These are phyloP conservation scores for Blakeslea trispora DNA, from an alignment of 371 early-diverging fungal genomes.

Conservation along the genomic window DNA sequence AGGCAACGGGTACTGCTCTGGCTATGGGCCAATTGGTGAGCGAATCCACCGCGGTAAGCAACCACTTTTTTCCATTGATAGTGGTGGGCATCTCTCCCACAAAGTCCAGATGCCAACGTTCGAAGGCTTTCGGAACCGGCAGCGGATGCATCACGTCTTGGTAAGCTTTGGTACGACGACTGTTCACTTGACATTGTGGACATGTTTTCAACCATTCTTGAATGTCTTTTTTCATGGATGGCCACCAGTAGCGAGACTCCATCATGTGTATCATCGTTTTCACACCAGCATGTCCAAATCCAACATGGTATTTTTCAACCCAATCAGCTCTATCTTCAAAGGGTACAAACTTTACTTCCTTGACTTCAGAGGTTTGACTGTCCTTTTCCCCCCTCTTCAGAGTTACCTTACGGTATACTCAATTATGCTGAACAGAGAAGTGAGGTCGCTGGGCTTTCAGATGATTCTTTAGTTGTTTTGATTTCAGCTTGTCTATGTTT, in stretches of 20 bases:
- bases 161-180: neutral
- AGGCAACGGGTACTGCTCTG: conserved; percentile 12
- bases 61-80: conserved; percentile 22
- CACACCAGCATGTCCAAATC: conserved; percentile 18
- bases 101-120: conserved; percentile 32
- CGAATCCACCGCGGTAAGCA: conserved; percentile 42
- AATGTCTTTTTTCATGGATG: conserved; percentile 3
- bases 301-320: conserved; percentile 9
- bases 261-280: conserved; percentile 4
- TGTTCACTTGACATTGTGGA: conserved; percentile 1
- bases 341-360: neutral
- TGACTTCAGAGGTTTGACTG: no score
- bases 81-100: conserved; percentile 26
- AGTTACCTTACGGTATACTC: neutral
- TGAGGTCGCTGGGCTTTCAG: no score
- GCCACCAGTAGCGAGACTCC: conserved; percentile 6
- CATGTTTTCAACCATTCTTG: conserved; percentile 15
- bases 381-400: neutral
- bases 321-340: conserved; percentile 10
- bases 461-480: no score
- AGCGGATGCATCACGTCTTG: conserved; percentile 15
- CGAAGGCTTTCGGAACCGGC: conserved; percentile 12
- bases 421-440: no score
- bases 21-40: conserved; percentile 46
- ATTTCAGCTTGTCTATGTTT: no score